Evolutionary conservation across 2,329 filamentous ascomycete genomes (phyloP).

Genomic region (Aspergillus bombycis): DNA sequence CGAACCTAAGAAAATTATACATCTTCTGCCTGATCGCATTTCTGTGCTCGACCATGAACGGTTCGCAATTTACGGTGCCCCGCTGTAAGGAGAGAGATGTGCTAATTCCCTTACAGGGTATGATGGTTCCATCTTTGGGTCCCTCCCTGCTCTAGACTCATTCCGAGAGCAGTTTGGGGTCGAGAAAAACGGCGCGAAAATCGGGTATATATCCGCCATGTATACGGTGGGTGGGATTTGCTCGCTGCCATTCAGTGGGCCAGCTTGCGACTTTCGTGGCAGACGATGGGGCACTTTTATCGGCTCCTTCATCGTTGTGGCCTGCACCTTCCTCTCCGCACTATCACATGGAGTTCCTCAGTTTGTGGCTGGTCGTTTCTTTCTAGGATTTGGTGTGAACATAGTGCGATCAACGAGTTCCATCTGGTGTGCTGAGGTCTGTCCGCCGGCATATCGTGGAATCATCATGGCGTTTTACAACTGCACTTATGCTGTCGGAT

Average conservation of each 20-base stretch:
- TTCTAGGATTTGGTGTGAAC: conserved; percentile 61
- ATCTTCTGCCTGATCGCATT: background rate
- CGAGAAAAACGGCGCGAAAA: conserved; percentile 46
- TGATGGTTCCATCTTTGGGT: conserved; percentile 61
- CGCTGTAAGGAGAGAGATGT: background rate
- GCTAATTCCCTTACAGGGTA: background rate
- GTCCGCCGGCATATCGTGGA: conserved; percentile 65
- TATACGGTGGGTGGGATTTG: conserved; percentile 53
- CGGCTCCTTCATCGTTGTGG: conserved; percentile 56
- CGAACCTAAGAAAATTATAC: background rate
- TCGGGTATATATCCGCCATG: conserved; percentile 50
- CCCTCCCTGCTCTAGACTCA: conserved; percentile 52
- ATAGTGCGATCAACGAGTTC: conserved; percentile 64
- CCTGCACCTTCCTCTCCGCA: conserved; percentile 51
- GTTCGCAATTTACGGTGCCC: background rate
- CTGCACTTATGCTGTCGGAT: conserved; percentile 53
- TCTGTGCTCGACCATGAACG: background rate
- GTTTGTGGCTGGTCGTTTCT: conserved; percentile 61
- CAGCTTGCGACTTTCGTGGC: conserved; percentile 53
- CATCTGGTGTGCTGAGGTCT: conserved; percentile 66
- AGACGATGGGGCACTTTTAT: conserved; percentile 60
- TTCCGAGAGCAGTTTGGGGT: conserved; percentile 50
- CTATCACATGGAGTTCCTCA: conserved; percentile 32
- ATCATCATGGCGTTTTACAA: conserved; percentile 64
- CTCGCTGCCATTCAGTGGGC: conserved; percentile 52